Evolutionary conservation across 1,284 basidiomycete genomes (phyloP), one percentile per base, ranked within the genome.

Genomic region (Ustilago crameri): DNA sequence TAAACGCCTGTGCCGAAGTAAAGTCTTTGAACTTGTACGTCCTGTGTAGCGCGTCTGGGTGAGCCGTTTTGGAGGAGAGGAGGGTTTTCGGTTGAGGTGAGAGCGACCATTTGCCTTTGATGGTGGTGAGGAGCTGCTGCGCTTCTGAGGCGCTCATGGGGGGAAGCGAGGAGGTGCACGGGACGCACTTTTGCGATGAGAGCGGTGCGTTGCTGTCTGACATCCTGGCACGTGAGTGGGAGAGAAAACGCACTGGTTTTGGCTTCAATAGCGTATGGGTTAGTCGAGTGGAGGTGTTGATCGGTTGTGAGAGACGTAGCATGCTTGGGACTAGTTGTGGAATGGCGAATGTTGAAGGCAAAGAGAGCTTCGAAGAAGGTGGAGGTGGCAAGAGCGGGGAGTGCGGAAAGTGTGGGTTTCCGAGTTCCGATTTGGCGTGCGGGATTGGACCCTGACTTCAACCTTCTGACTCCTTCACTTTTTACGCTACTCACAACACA

Each of bases 21-120:
- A 69, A 82, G 50, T 81, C 75, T 34, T 67, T 69, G 60, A 83
- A 83, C 35, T 61, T 62, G 60, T 76, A 82, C 23, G 70, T 74
- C 22, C 71, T 60, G 32, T 73, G 76, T 23, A 82, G 62, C 4
- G 74, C 76, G 17, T 59, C 54, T 0, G 71, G 68, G 26, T 71
- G 52, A 10, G 27, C 23, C 1, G 48, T 41, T 18, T 60, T 48
- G 2, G 65, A 58, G 0, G 55, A 52, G 4, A 62, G 61, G 15
- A 65, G 49, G 5, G 57, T 59, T n/a, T 65, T 57, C 0, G 76
- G 76, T 38, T 76, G 74, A 14, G 74, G 70, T 9, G 55, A 58
- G 1, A 78, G 63, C 1, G 61, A 53, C 76, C 76, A 78, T 48
- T 75, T 75, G 17, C 60, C 64, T 9, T 44, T 44, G 34, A 78